Evolutionary conservation across 1,284 basidiomycete species (phyloP).

Genomic region (Pholiota adiposa): DNA sequence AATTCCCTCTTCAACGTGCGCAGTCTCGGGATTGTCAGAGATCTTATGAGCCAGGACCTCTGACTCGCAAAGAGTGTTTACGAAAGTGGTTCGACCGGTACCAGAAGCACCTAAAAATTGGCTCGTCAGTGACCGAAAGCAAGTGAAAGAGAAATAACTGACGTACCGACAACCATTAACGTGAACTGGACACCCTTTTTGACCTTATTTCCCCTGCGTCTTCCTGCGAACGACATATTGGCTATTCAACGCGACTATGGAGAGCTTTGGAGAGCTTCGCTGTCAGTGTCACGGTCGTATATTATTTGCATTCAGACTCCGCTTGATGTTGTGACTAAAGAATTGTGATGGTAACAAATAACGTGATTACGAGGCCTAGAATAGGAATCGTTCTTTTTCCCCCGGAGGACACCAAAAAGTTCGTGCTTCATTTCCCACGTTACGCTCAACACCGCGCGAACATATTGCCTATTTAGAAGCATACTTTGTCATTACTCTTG

Average conservation of each 20-base stretch:
- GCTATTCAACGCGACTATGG: conserved; percentile 26
- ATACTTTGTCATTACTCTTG: too few relatives aligned
- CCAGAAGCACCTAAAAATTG: conserved; percentile 83
- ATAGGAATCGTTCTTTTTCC: too few relatives aligned
- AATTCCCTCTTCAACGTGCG: conserved; percentile 94
- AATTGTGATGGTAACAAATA: not conserved
- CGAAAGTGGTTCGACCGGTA: conserved; percentile 95
- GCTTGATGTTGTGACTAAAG: conserved; percentile 39
- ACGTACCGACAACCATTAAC: conserved; percentile 90
- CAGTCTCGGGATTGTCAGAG: conserved; percentile 85
- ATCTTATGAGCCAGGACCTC: conserved; percentile 88
- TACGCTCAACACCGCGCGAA: too few relatives aligned
- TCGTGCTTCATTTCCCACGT: too few relatives aligned
- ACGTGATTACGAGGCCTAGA: too few relatives aligned
- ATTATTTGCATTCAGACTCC: conserved; percentile 43
- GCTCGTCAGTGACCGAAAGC: conserved; percentile 17
- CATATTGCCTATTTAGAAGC: too few relatives aligned
- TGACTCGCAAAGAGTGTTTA: conserved; percentile 97
- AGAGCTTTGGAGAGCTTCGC: conserved; percentile 21
- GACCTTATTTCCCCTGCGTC: conserved; percentile 91
- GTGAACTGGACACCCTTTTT: conserved; percentile 98
- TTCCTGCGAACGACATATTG: conserved; percentile 82
- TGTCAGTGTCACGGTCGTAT: conserved; percentile 28
- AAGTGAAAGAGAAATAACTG: conserved; percentile 21
- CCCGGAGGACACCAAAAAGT: too few relatives aligned